These are phyloP conservation scores for Suillus sp. DNA, from an alignment of 768 basidiomycete species.

Conservation along the genomic window DNA sequence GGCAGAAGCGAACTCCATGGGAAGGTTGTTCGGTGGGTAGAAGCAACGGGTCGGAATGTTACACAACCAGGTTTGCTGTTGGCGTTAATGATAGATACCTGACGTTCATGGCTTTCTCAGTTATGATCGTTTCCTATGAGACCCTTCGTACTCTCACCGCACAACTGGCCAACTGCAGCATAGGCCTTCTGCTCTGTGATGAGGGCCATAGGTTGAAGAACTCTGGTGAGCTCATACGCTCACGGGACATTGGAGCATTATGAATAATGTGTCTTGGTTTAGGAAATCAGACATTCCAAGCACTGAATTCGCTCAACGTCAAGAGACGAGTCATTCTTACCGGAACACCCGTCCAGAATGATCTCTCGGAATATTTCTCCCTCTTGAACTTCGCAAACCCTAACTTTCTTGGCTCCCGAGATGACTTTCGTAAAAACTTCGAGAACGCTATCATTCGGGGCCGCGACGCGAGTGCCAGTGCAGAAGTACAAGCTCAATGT, in stretches of 20 bases:
- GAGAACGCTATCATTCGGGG: constrained; percentile 91
- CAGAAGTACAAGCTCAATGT: constrained; percentile 72
- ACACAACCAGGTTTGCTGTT: constrained; percentile 76
- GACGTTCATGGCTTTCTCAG: constrained; percentile 41
- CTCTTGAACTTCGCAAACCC: constrained; percentile 93
- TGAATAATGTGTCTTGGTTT: constrained; percentile 13
- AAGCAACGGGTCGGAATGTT: constrained; percentile 85
- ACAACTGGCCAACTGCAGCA: constrained; percentile 75
- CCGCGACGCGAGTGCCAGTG: constrained; percentile 85
- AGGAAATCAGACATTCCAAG: constrained; percentile 89
- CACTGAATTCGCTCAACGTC: constrained; percentile 81
- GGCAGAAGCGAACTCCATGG: constrained; percentile 78
- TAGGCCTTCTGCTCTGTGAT: constrained; percentile 93
- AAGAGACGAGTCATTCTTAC: constrained; percentile 91
- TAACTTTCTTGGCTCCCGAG: constrained; percentile 82
- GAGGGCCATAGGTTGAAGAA: constrained; percentile 98
- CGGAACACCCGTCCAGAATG: constrained; percentile 94
- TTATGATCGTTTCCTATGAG: constrained; percentile 99
- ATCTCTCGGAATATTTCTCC: constrained; percentile 93
- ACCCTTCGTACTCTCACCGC: constrained; percentile 81
- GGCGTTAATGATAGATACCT: constrained; percentile 6
- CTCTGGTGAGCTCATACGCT: constrained; percentile 55
- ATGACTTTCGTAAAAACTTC: constrained; percentile 94
- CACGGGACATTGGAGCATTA: constrained; percentile 9
- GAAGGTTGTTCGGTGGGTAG: constrained; percentile 86